A percentile compares a stretch with the other conserved stretches of the same genome.
Evolutionary conservation across 2,329 filamentous ascomycete species (phyloP).

Genomic region (Periconia macrospinosa): DNA sequence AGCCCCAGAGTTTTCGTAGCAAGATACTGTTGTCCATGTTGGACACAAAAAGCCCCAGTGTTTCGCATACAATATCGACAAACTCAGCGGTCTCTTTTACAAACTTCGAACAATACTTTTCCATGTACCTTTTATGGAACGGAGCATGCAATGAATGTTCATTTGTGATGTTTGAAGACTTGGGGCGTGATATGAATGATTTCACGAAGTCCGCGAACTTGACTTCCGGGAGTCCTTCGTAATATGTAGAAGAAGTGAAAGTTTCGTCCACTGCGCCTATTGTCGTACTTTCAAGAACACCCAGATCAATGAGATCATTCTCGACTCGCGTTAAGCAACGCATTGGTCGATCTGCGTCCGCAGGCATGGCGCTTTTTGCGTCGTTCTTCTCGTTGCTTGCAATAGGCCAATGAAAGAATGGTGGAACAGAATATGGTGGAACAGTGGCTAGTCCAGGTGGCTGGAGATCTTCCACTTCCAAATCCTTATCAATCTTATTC

Average conservation of each 20-base stretch:
- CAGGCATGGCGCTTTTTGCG: background rate
- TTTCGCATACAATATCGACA: conserved; percentile 14
- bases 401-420: conserved; percentile 32
- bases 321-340: conserved; percentile 27
- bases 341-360: conserved; percentile 7
- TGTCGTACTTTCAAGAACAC: conserved; percentile 6
- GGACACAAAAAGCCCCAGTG: conserved; percentile 24
- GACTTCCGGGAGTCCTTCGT: conserved; percentile 22
- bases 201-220: conserved; percentile 8
- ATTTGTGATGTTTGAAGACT: background rate
- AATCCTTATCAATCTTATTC: background rate
- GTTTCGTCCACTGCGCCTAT: conserved; percentile 17
- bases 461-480: background rate
- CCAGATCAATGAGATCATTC: conserved; percentile 22
- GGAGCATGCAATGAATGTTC: background rate
- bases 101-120: conserved; percentile 15
- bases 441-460: background rate
- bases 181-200: background rate
- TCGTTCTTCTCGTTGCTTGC: background rate
- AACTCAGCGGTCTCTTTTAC: conserved; percentile 11
- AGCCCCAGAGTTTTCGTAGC: conserved; percentile 31
- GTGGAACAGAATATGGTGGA: conserved; percentile 11
- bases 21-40: conserved; percentile 20
- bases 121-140: conserved; percentile 20
- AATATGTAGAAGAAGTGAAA: conserved; percentile 30